These are phyloP conservation scores for Lentinula aciculospora DNA, from an alignment of 768 basidiomycete species.

Conservation along the genomic window DNA sequence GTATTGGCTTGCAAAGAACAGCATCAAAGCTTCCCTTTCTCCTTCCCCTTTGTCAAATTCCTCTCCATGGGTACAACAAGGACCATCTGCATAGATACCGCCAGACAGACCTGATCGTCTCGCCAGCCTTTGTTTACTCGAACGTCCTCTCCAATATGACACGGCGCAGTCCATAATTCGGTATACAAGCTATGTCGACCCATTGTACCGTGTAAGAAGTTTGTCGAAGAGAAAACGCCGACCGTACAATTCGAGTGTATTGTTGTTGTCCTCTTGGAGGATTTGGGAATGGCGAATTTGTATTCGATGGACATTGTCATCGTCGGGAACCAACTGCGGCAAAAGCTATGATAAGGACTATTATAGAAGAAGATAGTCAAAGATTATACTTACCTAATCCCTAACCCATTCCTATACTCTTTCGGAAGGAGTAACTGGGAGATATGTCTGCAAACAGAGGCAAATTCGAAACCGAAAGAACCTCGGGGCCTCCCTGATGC, in stretches of 20 bases:
- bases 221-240: slow-evolving; percentile 47
- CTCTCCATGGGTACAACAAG: slow-evolving; percentile 31
- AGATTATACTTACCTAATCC: slow-evolving; percentile 1
- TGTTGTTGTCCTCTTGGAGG: slow-evolving; percentile 19
- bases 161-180: slow-evolving; percentile 65
- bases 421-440: slow-evolving; percentile 40
- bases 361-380: background rate
- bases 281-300: slow-evolving; percentile 50
- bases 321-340: slow-evolving; percentile 56
- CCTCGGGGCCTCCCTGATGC: slow-evolving; percentile 17
- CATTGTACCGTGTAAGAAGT: slow-evolving; percentile 48
- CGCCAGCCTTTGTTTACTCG: slow-evolving; percentile 42
- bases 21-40: background rate
- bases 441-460: slow-evolving; percentile 57
- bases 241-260: slow-evolving; percentile 45
- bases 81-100: slow-evolving; percentile 57
- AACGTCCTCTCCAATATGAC: slow-evolving; percentile 41
- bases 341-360: background rate
- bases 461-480: slow-evolving; percentile 18
- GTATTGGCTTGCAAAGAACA: too few species aligned
- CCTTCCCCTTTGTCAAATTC: background rate
- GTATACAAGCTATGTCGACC: slow-evolving; percentile 53
- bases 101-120: slow-evolving; percentile 59
- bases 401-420: slow-evolving; percentile 29
- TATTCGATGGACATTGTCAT: slow-evolving; percentile 58